Base-by-base conservation (phyloP, 768 basidiomycete genomes). In the Ramaria rubella region DNA sequence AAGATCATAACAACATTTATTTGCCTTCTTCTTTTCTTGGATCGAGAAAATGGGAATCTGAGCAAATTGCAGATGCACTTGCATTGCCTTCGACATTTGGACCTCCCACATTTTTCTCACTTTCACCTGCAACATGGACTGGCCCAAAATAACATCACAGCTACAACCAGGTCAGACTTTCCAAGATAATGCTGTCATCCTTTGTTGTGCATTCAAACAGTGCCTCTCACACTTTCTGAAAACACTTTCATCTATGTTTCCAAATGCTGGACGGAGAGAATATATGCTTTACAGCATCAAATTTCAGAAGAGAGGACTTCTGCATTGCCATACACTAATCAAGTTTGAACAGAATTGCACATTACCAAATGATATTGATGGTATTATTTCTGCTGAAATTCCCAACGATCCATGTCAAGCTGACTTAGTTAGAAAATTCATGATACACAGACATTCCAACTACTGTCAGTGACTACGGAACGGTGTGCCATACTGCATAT, bases 281-380 rank as follows among this genome's bases (percentile, higher is more conserved):
- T 75, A 75, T 50, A 36, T 53, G 14, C 68, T 78, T 4, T 63
- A 73, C n/a, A n/a, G n/a, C n/a, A n/a, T n/a, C n/a, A n/a, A n/a
- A n/a, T n/a, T n/a, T n/a, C n/a, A 76, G 44, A 76, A 76, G 51
- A 65, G 69, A 0, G 73, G 75, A 0, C 60, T 76, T 0, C 75
- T 73, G 0, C 75, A 77, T 60, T 67, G 68, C 0, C 75, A 77
- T 56, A 72, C 75, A 43, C 60, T 78, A n/a, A 44, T 74, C 57
- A 72, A 70, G 49, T 72, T 59, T 51, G 29, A 38, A 1, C 21
- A 24, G 11, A 59, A 66, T 11, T 71, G 67, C 51, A 43, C 61
- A 1, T 44, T 38, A 4, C 60, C 68, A 5, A 44, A 44, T 2
- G 65, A 68, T 27, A 71, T 75, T 53, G 71, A 75, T 48, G 4